Percentiles rank a stretch among this genome's conserved stretches.
These are phyloP conservation scores for Microdochium nivale DNA, from an alignment of 2,329 filamentous ascomycete genomes.

Conservation along the genomic window DNA sequence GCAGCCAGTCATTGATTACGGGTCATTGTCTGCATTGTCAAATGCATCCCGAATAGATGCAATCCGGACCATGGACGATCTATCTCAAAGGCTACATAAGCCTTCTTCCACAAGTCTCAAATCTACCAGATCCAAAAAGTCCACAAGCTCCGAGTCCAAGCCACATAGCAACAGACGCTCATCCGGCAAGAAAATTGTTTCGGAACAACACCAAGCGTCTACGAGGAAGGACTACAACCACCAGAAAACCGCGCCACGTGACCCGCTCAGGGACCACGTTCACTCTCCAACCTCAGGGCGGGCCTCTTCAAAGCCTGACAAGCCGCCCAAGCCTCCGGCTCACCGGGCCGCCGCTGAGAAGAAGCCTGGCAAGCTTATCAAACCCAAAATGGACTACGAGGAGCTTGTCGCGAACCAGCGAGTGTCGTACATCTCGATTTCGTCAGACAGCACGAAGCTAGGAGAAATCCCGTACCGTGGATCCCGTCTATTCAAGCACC, in stretches of 20 bases:
- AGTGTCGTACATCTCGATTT: constrained; percentile 24
- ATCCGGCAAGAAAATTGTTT: neutral
- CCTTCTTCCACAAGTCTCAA: constrained; percentile 1
- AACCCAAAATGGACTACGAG: neutral
- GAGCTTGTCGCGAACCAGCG: constrained; percentile 5
- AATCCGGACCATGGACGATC: constrained; percentile 36
- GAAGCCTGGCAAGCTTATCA: neutral
- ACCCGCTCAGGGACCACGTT: neutral
- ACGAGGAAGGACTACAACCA: neutral
- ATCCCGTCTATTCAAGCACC: neutral
- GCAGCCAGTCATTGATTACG: constrained; percentile 31
- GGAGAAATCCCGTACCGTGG: constrained; percentile 26
- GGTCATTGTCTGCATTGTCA: constrained; percentile 36
- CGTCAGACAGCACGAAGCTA: constrained; percentile 35
- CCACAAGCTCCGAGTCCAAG: neutral
- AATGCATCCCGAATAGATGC: constrained; percentile 38
- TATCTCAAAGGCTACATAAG: constrained; percentile 27
- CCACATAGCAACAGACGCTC: neutral
- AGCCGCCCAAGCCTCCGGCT: neutral
- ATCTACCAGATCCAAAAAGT: constrained; percentile 1
- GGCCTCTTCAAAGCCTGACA: neutral
- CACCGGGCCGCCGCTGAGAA: neutral
- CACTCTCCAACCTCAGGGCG: neutral
- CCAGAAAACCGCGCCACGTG: neutral
- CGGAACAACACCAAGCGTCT: neutral